Evolutionary conservation across 2,329 filamentous ascomycete genomes (phyloP).

Genomic region (Aureobasidium vineae): DNA sequence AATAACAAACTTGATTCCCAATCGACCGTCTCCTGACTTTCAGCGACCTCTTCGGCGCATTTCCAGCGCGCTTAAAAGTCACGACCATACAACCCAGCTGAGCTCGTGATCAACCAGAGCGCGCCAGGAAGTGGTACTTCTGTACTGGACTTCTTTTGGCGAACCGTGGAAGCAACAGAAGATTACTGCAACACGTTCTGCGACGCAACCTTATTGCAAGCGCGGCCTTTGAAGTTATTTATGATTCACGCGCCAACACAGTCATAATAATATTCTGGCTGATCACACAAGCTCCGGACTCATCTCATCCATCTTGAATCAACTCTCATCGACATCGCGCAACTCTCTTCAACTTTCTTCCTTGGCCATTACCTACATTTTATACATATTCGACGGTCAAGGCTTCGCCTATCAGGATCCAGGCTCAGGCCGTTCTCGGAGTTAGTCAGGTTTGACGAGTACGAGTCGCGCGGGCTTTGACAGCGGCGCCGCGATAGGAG

Average conservation of each 20-base stretch:
- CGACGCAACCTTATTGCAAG: conserved; percentile 19
- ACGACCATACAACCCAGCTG: not conserved
- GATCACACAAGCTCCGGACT: not conserved
- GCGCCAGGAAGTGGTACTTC: conserved; percentile 22
- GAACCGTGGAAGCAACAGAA: conserved; percentile 13
- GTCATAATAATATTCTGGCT: conserved; percentile 12
- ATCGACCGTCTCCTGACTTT: conserved; percentile 2
- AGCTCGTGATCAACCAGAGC: conserved; percentile 15
- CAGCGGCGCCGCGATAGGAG: conserved; percentile 16
- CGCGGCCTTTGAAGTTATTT: conserved; percentile 20
- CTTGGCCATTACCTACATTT: not conserved
- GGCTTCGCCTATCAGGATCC: conserved; percentile 11
- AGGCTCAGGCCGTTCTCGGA: conserved; percentile 9
- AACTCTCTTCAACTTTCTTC: not conserved
- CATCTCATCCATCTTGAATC: not conserved
- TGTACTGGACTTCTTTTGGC: conserved; percentile 11
- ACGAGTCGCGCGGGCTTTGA: not conserved
- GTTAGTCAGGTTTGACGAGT: not conserved
- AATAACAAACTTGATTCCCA: conserved; percentile 2
- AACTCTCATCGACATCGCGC: not conserved
- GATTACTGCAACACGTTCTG: conserved; percentile 9
- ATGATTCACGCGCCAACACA: conserved; percentile 21
- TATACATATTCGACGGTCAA: conserved; percentile 2
- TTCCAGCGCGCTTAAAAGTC: not conserved
- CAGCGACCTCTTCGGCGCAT: not conserved